Conservation (phyloP, 2,329 filamentous ascomycete genomes). For the Trichoderma atrobrunneum region DNA sequence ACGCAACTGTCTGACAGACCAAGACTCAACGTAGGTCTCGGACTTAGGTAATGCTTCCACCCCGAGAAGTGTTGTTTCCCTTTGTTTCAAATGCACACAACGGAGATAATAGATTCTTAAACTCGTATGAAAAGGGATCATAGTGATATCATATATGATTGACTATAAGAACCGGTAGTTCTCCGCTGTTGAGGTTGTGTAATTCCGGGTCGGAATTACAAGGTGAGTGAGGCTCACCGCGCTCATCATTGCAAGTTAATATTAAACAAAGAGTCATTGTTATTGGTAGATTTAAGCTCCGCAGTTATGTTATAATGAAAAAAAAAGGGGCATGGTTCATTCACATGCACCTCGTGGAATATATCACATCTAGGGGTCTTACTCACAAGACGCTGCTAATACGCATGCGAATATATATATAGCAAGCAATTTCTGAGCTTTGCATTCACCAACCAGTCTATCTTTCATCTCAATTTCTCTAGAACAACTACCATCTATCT, state of each 20-base stretch:
- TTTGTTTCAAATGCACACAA: background rate
- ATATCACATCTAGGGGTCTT: background rate
- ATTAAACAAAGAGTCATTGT: background rate
- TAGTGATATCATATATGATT: background rate
- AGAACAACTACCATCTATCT: too few species aligned
- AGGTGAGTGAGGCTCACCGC: background rate
- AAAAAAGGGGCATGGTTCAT: background rate
- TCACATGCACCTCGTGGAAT: background rate
- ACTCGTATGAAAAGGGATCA: background rate
- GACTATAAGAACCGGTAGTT: background rate
- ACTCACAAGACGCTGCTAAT: background rate
- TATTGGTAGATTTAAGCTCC: background rate
- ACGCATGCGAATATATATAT: background rate
- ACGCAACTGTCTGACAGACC: background rate
- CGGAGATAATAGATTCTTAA: background rate
- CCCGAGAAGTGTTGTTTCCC: background rate
- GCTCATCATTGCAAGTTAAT: background rate
- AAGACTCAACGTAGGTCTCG: background rate
- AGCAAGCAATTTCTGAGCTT: background rate
- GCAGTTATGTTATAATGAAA: background rate
- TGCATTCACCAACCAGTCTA: background rate
- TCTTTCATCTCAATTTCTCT: background rate
- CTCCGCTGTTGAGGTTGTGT: background rate
- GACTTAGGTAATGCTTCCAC: background rate
- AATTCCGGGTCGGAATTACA: background rate